A percentile compares a stretch with the other conserved stretches of the same genome.
Evolutionary conservation across 2,329 filamentous ascomycete species (phyloP).

Genomic region (Ustilaginoidea virens): DNA sequence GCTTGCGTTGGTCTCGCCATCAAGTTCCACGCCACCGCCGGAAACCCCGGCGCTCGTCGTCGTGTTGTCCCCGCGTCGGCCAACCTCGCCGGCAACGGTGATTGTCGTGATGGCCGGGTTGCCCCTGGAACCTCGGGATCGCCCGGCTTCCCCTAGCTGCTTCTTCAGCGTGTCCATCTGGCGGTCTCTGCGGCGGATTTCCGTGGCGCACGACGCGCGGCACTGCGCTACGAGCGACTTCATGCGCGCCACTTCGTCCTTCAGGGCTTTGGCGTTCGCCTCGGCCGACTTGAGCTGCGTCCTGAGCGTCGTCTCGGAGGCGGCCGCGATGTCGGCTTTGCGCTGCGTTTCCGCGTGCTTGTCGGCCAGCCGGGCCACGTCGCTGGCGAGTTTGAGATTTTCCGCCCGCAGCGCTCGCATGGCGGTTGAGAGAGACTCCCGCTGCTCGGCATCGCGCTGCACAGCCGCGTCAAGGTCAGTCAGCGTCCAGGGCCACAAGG

Average conservation of each 20-base stretch:
- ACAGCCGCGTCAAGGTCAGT: too few relatives aligned
- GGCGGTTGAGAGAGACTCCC: conserved; percentile 66
- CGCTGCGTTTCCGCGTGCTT: conserved; percentile 39
- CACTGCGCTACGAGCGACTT: conserved; percentile 72
- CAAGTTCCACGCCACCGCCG: too few relatives aligned
- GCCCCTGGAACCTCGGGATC: conserved; percentile 40
- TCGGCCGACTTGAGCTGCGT: conserved; percentile 61
- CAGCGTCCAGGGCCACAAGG: conserved; percentile 2
- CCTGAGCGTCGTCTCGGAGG: conserved; percentile 55
- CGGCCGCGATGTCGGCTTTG: conserved; percentile 42
- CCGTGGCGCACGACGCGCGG: conserved; percentile 73
- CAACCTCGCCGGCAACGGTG: conserved; percentile 37
- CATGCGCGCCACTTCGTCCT: conserved; percentile 68
- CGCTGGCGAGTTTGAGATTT: conserved; percentile 54
- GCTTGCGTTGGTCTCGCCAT: conserved; percentile 81
- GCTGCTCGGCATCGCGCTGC: conserved; percentile 77
- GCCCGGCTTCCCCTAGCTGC: conserved; percentile 59
- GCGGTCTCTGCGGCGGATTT: conserved; percentile 77
- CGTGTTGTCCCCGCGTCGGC: conserved; percentile 28
- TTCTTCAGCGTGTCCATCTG: conserved; percentile 82
- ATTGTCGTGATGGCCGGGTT: conserved; percentile 41
- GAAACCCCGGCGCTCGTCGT: too few relatives aligned
- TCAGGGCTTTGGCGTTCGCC: conserved; percentile 55
- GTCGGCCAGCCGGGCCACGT: conserved; percentile 44
- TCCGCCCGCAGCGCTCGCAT: conserved; percentile 64